Evolutionary conservation across 192 early-diverging fungal species (phyloP), one percentile per base, ranked within the genome.

Genomic region (Radiomyces spectabilis): DNA sequence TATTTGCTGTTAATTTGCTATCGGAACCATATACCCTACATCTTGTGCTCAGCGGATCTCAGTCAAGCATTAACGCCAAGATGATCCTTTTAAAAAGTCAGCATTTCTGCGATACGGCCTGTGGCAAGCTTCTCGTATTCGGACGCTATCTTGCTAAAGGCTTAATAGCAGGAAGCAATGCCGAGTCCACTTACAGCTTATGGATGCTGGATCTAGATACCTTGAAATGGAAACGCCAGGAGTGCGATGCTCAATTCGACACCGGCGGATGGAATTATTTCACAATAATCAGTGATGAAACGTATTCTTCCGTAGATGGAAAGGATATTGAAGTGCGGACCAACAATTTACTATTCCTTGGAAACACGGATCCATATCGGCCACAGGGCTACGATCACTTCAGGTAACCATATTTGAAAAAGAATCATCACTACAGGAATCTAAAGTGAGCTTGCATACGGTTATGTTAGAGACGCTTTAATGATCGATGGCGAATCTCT

Each of bases 201-300:
- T 84, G 81, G 81, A 70, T 73, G 42, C 52, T 84, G 51, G 81
- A 80, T 42, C 49, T 84, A 24, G 75, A 79, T 41, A 73, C 72
- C 15, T 53, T 82, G 16, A 64, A 74, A 50, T 84, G 81, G 81
- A 55, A 73, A 38, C 74, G 68, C 32, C 61, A 76, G 35, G 78
- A 75, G 39, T 70, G 73, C 21, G 72, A 71, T 35, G 55, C 47
- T 7, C 68, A 63, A 34, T 68, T 82, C 43, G 74, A 77, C 39
- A 59, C 61, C 12, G 66, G 65, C 15, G 69, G 69, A 12, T 83
- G 81, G 81, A 76, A 83, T 39, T 83, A 81, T 51, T 79, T 76
- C 54, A 77, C 74, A 10, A 53, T 79, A 26, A 61, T 72, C 16
- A 54, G 61, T 30, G 50, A 78, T 59, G 33, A 58, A 21, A 51